Percentiles rank a stretch among this genome's conserved stretches.
Conservation (phyloP, 768 basidiomycete species). For the Cystobasidiopsis lactophilus region DNA sequence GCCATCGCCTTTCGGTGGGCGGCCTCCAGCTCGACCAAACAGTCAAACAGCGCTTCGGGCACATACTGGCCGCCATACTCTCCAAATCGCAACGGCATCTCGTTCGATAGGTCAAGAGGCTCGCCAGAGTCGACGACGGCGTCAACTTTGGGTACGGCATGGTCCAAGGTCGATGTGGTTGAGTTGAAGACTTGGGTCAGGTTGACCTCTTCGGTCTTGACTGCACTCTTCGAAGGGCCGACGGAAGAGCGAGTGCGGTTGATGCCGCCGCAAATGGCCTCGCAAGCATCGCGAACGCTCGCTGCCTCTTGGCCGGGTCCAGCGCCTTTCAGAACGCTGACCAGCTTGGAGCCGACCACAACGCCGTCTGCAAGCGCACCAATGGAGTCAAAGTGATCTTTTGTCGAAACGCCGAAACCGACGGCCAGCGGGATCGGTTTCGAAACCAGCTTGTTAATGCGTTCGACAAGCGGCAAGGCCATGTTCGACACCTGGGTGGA, state of each 20-base stretch:
- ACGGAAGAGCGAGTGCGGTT: constrained; percentile 5
- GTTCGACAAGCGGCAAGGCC: constrained; percentile 61
- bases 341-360: constrained; percentile 74
- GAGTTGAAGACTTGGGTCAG: constrained; percentile 6
- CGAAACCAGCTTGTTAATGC: constrained; percentile 40
- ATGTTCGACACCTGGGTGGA: constrained; percentile 51
- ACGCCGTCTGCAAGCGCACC: constrained; percentile 85
- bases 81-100: constrained; percentile 66
- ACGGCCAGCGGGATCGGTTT: constrained; percentile 50
- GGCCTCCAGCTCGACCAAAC: constrained; percentile 62
- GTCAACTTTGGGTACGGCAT: constrained; percentile 6
- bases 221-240: neutral
- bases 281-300: constrained; percentile 50
- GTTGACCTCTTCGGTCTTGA: constrained; percentile 4
- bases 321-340: constrained; percentile 51
- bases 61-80: constrained; percentile 95
- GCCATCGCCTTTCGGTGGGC: constrained; percentile 68
- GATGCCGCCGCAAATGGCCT: constrained; percentile 33
- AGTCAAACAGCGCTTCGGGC: constrained; percentile 85
- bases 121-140: constrained; percentile 1
- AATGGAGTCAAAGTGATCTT: constrained; percentile 67
- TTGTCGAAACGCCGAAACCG: constrained; percentile 85
- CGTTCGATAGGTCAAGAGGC: constrained; percentile 9
- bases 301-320: constrained; percentile 27
- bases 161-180: constrained; percentile 5